Evolutionary conservation across 352 stramenopile genomes (phyloP).

Genomic region (Pythium folliculosum): DNA sequence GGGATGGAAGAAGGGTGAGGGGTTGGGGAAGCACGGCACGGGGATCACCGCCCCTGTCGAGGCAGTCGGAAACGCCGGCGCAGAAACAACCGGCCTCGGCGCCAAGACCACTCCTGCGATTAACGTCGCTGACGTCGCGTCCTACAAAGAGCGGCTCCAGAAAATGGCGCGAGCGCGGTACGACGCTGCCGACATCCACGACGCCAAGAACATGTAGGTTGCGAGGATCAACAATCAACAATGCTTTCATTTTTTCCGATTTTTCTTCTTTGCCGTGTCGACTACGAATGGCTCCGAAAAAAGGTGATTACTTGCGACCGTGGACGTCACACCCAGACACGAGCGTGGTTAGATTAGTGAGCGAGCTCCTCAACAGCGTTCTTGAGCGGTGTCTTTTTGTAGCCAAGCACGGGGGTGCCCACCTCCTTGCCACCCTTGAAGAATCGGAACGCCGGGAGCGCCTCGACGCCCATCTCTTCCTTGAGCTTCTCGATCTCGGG

Average conservation of each 20-base stretch:
- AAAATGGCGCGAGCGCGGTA: conserved; percentile 63
- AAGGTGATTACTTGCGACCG: background rate
- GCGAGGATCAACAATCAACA: background rate
- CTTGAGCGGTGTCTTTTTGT: conserved; percentile 87
- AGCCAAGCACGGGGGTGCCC: conserved; percentile 66
- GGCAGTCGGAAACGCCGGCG: conserved; percentile 39
- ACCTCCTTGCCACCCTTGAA: conserved; percentile 85
- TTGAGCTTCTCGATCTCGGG: conserved; percentile 76
- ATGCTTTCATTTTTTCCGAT: background rate
- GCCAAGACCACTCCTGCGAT: conserved; percentile 37
- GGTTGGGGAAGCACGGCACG: conserved; percentile 77
- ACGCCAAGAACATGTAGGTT: conserved; percentile 15
- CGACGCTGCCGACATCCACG: conserved; percentile 34
- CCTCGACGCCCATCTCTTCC: conserved; percentile 68
- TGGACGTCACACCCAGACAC: background rate
- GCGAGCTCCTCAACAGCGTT: conserved; percentile 60
- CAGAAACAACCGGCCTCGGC: conserved; percentile 59
- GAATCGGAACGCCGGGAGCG: conserved; percentile 85
- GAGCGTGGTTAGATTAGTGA: conserved; percentile 21
- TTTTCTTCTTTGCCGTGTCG: background rate
- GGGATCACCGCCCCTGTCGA: conserved; percentile 74
- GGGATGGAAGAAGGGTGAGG: conserved; percentile 85
- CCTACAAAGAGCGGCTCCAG: conserved; percentile 68
- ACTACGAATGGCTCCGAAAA: background rate
- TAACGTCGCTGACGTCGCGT: conserved; percentile 48